A percentile compares a stretch with the other conserved stretches of the same genome.
Conservation (phyloP, 164 flowering plant genomes). For the Macadamia integrifolia region DNA sequence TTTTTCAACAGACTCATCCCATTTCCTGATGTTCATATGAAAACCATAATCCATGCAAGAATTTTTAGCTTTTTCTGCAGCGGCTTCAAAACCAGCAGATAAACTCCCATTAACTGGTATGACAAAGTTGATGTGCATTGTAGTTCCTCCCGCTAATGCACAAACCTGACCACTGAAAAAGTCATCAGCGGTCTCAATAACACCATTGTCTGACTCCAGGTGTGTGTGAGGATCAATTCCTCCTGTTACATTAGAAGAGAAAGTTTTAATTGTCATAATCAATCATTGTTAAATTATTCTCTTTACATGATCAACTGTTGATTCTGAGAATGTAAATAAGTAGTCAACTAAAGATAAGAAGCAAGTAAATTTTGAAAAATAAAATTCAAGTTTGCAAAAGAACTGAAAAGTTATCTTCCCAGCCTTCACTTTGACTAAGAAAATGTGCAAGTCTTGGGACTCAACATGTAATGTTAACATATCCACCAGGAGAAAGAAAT, state of each 20-base stretch:
- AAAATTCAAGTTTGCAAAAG: too few species aligned
- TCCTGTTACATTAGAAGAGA: conserved; percentile 39
- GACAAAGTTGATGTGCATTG: conserved; percentile 95
- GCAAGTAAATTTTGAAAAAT: too few species aligned
- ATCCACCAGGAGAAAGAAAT: too few species aligned
- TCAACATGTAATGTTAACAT: too few species aligned
- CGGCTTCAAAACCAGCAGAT: conserved; percentile 63
- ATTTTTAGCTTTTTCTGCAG: conserved; percentile 55
- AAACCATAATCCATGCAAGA: conserved; percentile 98
- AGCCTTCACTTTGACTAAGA: too few species aligned
- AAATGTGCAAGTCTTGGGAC: too few species aligned
- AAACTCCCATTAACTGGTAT: conserved; percentile 83
- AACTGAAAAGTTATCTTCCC: too few species aligned
- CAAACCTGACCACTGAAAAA: conserved; percentile 98
- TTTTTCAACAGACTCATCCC: conserved; percentile 76
- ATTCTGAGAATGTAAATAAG: not conserved
- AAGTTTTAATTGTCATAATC: not conserved
- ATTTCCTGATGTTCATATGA: conserved; percentile 90
- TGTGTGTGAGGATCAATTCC: conserved; percentile 99
- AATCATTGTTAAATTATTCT: not conserved
- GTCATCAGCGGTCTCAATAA: conserved; percentile 73
- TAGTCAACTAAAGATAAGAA: too few species aligned
- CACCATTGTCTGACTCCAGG: conserved; percentile 75
- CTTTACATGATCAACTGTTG: not conserved
- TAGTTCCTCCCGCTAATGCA: conserved; percentile 99